Evolutionary conservation across 345 rosid species (phyloP), one percentile per base, ranked within the genome.

Genomic region (Gossypium bickii): DNA sequence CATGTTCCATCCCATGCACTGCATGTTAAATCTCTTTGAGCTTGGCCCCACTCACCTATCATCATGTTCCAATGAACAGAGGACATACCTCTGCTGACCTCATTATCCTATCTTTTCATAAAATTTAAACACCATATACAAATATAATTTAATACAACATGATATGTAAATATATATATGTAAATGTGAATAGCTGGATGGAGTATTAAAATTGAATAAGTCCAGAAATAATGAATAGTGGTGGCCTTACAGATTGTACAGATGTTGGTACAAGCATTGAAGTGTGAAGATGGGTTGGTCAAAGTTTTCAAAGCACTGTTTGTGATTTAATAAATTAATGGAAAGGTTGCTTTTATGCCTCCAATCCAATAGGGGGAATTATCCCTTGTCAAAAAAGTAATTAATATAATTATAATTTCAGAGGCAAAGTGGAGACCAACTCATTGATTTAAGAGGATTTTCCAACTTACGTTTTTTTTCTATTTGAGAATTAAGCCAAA

Each of bases 1-100:
- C 44, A 61, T 45, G 16, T 55, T 66, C 29, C 61, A 48, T 9
- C 12, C 61, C 61, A 57, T 57, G 72, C 72, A 67, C 12, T 57
- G 61, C 61, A 59, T 67, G 57, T 48, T 47, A 24, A 29, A 24
- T 47, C 71, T 22, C 56, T 5, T 34, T 17, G 22, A n/a, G 58
- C 10, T n/a, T 57, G 61, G 29, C 12, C 29, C 61, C 61, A 22
- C 22, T 12, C 10, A 22, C 13, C 22, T 24, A 57, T 25, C 61
- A 56, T 20, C 27, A 57, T 67, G 71, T 47, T 47, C 56, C 71
- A 47, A 22, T 22, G 17, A 66, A n/a, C 22, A 10, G 7, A 2
- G 45, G 70, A 22, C 12, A 53, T 45, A 43, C 24, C 48, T 67
- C 24, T 2, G 20, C 41, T 15, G 70, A 47, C 56, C 24, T 47